Percentiles rank a stretch among this genome's conserved stretches.
These are phyloP conservation scores for Dactylellina drechsleri DNA, from an alignment of 2,329 filamentous ascomycete genomes.

Conservation along the genomic window DNA sequence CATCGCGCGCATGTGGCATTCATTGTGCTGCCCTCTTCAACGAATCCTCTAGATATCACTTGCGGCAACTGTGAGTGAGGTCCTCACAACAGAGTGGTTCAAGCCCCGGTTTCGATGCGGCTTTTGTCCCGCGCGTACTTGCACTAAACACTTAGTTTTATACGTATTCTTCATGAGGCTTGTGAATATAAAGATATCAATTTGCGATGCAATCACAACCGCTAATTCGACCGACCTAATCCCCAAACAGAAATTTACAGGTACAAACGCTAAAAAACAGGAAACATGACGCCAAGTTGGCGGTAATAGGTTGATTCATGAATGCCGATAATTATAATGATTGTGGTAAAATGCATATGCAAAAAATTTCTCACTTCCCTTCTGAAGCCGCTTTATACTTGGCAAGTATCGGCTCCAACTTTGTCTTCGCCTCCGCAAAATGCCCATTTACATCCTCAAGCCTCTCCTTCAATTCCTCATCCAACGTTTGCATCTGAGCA, in stretches of 20 bases:
- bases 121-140: too few species aligned
- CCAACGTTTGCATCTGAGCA: conserved; percentile 33
- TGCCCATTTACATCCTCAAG: conserved; percentile 53
- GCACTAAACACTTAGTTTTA: too few species aligned
- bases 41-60: too few species aligned
- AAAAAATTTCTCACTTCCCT: conserved; percentile 10
- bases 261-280: conserved; percentile 34
- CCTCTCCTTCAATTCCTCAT: conserved; percentile 51
- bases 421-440: conserved; percentile 47
- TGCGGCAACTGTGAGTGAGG: too few species aligned
- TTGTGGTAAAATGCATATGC: too few species aligned
- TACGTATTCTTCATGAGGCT: too few species aligned
- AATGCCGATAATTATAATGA: too few species aligned
- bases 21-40: too few species aligned
- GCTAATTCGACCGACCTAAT: conserved; percentile 1
- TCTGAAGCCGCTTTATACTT: conserved; percentile 42
- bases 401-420: conserved; percentile 42
- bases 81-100: too few species aligned
- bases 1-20: background rate
- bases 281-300: conserved; percentile 29
- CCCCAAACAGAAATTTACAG: background rate
- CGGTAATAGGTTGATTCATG: background rate
- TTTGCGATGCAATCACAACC: background rate
- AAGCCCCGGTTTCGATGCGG: too few species aligned
- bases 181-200: too few species aligned